phyloP scores from a whole-genome alignment of 371 early-diverging fungal species.

The Synchytrium microbalum region DNA sequence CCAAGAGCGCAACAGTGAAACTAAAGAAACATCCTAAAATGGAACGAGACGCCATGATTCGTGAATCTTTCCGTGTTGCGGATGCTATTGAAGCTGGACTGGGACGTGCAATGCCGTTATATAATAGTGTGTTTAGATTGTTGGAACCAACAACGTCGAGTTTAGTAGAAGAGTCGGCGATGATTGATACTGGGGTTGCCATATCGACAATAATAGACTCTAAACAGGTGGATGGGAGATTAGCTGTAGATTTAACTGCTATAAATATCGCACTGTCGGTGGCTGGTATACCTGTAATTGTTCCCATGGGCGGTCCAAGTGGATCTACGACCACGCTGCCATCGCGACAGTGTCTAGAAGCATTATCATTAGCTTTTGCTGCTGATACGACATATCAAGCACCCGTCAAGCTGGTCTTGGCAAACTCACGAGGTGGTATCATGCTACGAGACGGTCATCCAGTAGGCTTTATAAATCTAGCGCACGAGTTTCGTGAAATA shows the following conservation, averaged over 20 bases:
- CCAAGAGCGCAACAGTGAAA: too few relatives aligned
- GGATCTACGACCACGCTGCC: not conserved
- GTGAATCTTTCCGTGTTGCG: slow-evolving; percentile 45
- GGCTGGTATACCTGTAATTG: slow-evolving; percentile 41
- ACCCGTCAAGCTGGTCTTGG: slow-evolving; percentile 40
- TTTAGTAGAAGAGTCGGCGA: slow-evolving; percentile 10
- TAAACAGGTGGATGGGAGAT: too few relatives aligned
- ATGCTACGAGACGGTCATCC: slow-evolving; percentile 6
- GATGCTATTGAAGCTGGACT: slow-evolving; percentile 71
- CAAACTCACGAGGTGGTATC: slow-evolving; percentile 46
- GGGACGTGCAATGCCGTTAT: slow-evolving; percentile 61
- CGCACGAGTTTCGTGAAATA: slow-evolving; percentile 46
- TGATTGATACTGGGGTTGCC: slow-evolving; percentile 20
- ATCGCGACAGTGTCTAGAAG: slow-evolving; percentile 3
- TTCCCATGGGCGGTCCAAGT: slow-evolving; percentile 18
- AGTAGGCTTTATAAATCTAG: slow-evolving; percentile 55
- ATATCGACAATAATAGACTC: too few relatives aligned
- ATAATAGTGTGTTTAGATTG: slow-evolving; percentile 42
- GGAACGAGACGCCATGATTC: slow-evolving; percentile 37
- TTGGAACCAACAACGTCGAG: not conserved
- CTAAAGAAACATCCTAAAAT: too few relatives aligned
- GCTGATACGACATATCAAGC: not conserved
- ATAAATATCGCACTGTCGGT: slow-evolving; percentile 25
- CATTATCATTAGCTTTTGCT: slow-evolving; percentile 7
- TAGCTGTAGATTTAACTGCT: slow-evolving; percentile 25